Percentiles rank a stretch among this genome's conserved stretches.
phyloP scores from a whole-genome alignment of 805 yeast species.

The Kuraishia cidri region DNA sequence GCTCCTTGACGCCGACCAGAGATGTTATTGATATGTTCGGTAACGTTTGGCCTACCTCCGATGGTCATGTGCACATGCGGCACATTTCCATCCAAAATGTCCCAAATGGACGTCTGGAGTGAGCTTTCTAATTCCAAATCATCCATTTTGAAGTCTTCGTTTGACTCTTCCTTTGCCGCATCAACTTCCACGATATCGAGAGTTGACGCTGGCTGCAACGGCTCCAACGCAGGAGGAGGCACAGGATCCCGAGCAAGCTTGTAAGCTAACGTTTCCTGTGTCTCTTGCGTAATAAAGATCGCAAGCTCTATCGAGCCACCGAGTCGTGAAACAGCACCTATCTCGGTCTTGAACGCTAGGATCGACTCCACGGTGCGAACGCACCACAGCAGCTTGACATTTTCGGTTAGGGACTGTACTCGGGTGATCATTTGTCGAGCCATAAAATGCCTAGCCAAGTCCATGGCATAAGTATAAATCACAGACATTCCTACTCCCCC shows the following conservation, averaged over 20 bases:
- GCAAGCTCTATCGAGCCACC: too few species aligned
- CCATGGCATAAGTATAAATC: conserved; percentile 34
- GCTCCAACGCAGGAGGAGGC: not conserved
- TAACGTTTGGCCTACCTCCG: not conserved
- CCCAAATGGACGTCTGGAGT: not conserved
- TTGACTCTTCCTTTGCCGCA: not conserved
- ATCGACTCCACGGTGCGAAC: too few species aligned
- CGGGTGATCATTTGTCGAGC: conserved; percentile 8
- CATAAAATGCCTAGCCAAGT: conserved; percentile 21
- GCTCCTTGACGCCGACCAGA: not conserved
- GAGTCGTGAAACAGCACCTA: too few species aligned
- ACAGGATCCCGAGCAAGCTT: not conserved
- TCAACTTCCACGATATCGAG: not conserved
- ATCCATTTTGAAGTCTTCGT: too few species aligned
- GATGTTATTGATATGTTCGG: not conserved
- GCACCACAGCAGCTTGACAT: not conserved
- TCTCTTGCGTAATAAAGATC: too few species aligned
- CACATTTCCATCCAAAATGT: not conserved
- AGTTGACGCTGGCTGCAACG: not conserved
- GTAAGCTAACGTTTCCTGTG: too few species aligned
- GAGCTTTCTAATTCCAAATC: too few species aligned
- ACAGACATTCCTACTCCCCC: conserved; percentile 66
- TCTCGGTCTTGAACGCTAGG: too few species aligned
- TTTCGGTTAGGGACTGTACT: not conserved
- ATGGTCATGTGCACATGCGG: not conserved